Evolutionary conservation across 345 rosid species (phyloP), one percentile per base, ranked within the genome.

Genomic region (Streptanthus diversifolius): DNA sequence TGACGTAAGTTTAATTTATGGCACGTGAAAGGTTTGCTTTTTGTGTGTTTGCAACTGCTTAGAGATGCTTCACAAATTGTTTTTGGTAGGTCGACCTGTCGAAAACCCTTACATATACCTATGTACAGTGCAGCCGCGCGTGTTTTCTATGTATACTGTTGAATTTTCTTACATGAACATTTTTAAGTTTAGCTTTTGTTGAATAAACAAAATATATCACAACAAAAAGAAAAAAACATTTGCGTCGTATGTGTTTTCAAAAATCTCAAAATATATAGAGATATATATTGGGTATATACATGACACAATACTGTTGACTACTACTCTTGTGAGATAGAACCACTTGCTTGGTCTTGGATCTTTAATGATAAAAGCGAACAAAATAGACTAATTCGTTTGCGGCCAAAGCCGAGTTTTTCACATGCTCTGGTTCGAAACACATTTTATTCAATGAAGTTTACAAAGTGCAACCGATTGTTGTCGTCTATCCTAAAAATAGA

Each of bases 21-120:
- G 71, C 80, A 70, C 80, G 80, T 76, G 80, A 76, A 63, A 63
- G 22, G 39, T 76, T 63, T 70, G 57, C 7, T 21, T n/a, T 41
- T 9, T 27, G 36, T 13, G 52, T 19, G 36, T 41, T 45, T 44
- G 27, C 75, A 76, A 11, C 66, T 32, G 70, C 70, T 54, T 62
- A 17, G 1, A 69, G 51, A 54, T 69, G n/a, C n/a, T n/a, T n/a
- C n/a, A n/a, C n/a, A 59, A 51, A 51, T 43, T 62, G 49, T 19
- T 22, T 62, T 70, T 63, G 71, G 80, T 70, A 70, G 75, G 80
- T 70, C 52, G 70, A 75, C 56, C 71, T 29, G 71, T 35, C 51
- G 5, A 55, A 27, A 66, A 30, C 45, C 22, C 10, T 37, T 63
- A 5, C 32, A 29, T 25, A 25, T 25, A 25, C 4, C 4, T 25